Base-by-base conservation (phyloP, 495 filamentous ascomycete genomes). In the Penicillium tannophilum region DNA sequence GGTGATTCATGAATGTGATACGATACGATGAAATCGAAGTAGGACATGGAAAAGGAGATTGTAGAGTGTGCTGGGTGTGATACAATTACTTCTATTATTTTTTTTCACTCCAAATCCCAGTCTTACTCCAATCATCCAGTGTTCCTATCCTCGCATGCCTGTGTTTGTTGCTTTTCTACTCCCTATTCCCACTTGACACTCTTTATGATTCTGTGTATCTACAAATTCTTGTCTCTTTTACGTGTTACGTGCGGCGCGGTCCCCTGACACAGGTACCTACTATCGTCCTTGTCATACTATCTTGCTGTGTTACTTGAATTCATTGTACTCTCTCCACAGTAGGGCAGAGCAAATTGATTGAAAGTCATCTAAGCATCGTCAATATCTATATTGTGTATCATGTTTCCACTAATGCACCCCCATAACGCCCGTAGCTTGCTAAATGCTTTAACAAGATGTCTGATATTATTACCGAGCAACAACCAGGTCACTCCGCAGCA, bases 401-500 rank as follows among this genome's bases (percentile, higher is more conserved):
- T n/a, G 14, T 16, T 41, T n/a, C 39, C 39, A 5, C 14, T 12
- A n/a, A 41, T 41, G 39, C 39, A 41, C 39, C 39, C 14, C 39
- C n/a, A 36, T 23, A 41, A 51, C 33, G 50, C 28, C 28, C 14
- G 12, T 26, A 31, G 26, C 30, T 49, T 26, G 24, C 24, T 30
- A 10, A 28, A n/a, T 50, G 30, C 26, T 7, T 16, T 26, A 50
- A 31, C 26, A 3, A 33, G n/a, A 33, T n/a, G 1, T 31, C 12
- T 17, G 26, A 24, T 24, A 19, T 33, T 2, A 52, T 52, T 19
- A 52, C 17, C 33, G 31, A 33, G 67, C 83, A 19, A 96, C 86
- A 63, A 92, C 92, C 54, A 97, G 72, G 79, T 97, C 93, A 52
- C 88, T 96, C 54, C 93, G 78, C 52, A 97, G 80, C 52, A 98